Percentiles rank a stretch among this genome's conserved stretches.
phyloP scores from a whole-genome alignment of 441 rosid species.

The Theobroma grandiflorum region DNA sequence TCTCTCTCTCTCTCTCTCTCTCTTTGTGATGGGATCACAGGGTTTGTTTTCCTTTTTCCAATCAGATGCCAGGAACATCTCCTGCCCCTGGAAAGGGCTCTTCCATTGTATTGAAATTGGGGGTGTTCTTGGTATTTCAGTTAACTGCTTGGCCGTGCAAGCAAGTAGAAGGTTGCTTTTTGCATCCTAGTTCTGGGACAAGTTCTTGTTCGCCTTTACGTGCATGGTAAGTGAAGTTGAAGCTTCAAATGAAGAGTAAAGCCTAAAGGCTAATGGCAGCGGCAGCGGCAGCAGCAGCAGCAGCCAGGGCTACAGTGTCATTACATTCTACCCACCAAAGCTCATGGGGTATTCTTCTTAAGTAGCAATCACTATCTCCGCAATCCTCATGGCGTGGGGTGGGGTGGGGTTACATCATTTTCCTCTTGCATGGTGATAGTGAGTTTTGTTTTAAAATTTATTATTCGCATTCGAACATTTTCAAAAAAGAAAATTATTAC shows the following conservation, averaged over 20 bases:
- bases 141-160: slow-evolving; percentile 43
- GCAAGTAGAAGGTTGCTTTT: slow-evolving; percentile 49
- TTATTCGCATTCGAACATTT: too few species aligned
- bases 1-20: not conserved
- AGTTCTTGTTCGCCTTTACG: slow-evolving; percentile 46
- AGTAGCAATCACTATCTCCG: slow-evolving; percentile 10
- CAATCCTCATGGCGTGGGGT: too few species aligned
- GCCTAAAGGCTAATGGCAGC: not conserved
- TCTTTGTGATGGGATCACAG: not conserved
- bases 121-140: slow-evolving; percentile 23
- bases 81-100: not conserved
- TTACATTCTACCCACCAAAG: not conserved
- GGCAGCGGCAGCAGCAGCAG: slow-evolving; percentile 8
- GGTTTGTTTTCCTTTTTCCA: not conserved
- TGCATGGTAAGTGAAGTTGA: slow-evolving; percentile 58
- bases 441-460: too few species aligned
- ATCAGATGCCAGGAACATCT: not conserved
- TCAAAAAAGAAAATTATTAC: too few species aligned
- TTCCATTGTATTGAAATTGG: not conserved
- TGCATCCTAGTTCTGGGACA: slow-evolving; percentile 60
- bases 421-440: too few species aligned
- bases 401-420: too few species aligned
- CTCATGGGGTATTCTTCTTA: too few species aligned
- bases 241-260: slow-evolving; percentile 22
- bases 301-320: not conserved